Evolutionary conservation across 805 yeast genomes (phyloP), one percentile per base, ranked within the genome.

Genomic region (Candida insectalens): DNA sequence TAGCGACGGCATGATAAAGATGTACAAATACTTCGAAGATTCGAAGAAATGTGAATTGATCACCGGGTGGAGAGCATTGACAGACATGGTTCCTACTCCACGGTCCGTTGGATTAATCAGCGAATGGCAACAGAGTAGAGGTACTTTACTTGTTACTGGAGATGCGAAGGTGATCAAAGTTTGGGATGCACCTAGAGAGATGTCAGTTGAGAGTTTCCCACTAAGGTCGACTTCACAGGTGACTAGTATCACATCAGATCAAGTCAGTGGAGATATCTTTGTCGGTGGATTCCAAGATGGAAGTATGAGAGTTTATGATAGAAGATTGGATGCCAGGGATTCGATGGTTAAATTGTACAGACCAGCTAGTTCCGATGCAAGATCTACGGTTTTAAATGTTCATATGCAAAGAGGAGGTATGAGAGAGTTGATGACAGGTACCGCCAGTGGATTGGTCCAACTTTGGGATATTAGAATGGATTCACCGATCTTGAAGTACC

Each of bases 331-430:
- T 44, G 69, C 92, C 1, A 62, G 94, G 36, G 92, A 83, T 44
- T 79, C 94, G 0, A 77, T 89, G 83, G 83, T 85, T 9, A 74
- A 77, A 46, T 64, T 77, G 6, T 92, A 96, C 95, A 70, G 74
- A 43, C 64, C 69, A n/a, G 54, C 56, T n/a, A 44, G 33, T 13
- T 6, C 27, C 2, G 29, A 36, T 10, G 47, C 45, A 22, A 39
- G 47, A 15, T 43, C 55, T 20, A 39, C 45, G 19, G 74, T 89
- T 28, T 64, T 77, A 30, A 84, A 82, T 44, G 77, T 88, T 7
- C 95, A 84, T 49, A 81, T 92, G 94, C 98, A 92, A 62, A 69
- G 98, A 47, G 98, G 98, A 25, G 98, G 98, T 0, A 74, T 75
- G 46, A 67, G 98, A 36, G 98, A 92, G 51, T 66, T 92, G 30